Percentiles rank a stretch among this genome's conserved stretches.
Evolutionary conservation across 2,329 filamentous ascomycete genomes (phyloP).

Genomic region (Pseudopyrenochaeta lycopersici): DNA sequence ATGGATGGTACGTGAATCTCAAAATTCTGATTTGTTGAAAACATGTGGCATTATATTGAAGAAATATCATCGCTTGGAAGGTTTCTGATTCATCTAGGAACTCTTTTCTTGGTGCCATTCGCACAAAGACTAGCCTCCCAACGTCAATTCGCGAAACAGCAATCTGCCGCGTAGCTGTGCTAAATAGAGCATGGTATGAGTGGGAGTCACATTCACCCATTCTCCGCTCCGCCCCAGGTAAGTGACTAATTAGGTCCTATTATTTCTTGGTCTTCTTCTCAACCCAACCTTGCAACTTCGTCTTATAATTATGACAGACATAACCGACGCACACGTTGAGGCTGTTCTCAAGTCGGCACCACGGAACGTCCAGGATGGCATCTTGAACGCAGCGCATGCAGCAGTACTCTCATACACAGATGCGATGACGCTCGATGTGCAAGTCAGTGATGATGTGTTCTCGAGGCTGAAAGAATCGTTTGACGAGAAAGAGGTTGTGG

Average conservation of each 20-base stretch:
- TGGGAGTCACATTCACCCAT: slow-evolving; percentile 80
- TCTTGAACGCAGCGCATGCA: slow-evolving; percentile 68
- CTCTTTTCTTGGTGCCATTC: slow-evolving; percentile 64
- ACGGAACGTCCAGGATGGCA: slow-evolving; percentile 5
- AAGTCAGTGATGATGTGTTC: slow-evolving; percentile 75
- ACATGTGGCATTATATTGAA: too few relatives aligned
- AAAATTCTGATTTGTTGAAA: background rate
- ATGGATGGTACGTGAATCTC: slow-evolving; percentile 58
- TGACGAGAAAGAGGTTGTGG: slow-evolving; percentile 76
- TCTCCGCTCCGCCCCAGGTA: slow-evolving; percentile 52
- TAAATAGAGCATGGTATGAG: slow-evolving; percentile 86
- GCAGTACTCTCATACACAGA: slow-evolving; percentile 78
- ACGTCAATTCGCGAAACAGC: slow-evolving; percentile 74
- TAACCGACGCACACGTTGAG: slow-evolving; percentile 61
- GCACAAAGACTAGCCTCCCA: slow-evolving; percentile 61
- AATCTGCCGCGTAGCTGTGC: slow-evolving; percentile 81
- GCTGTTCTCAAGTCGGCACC: slow-evolving; percentile 35
- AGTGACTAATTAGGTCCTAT: background rate
- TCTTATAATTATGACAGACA: slow-evolving; percentile 57
- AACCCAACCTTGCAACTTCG: too few relatives aligned
- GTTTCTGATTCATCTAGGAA: slow-evolving; percentile 50
- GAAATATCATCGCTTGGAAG: too few relatives aligned
- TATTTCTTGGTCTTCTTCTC: background rate
- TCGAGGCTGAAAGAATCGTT: slow-evolving; percentile 68
- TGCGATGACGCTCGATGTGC: slow-evolving; percentile 81